Evolutionary conservation across 352 stramenopile genomes (phyloP).

Genomic region (Pythium oligandrum): DNA sequence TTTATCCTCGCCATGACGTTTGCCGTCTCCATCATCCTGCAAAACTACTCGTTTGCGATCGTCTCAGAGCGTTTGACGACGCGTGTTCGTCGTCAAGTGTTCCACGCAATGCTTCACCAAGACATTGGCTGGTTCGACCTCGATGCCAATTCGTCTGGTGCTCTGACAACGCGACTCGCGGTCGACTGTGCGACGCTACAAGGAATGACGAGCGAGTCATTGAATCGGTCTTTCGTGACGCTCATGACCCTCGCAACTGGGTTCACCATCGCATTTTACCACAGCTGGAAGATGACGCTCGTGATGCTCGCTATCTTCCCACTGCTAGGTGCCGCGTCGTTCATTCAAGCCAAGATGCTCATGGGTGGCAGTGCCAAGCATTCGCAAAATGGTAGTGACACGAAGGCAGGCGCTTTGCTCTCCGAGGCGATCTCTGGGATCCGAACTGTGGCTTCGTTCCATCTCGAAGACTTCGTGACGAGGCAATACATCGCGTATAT

Average conservation of each 20-base stretch:
- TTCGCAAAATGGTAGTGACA: constrained; percentile 37
- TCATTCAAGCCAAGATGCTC: constrained; percentile 36
- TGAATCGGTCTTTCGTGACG: constrained; percentile 54
- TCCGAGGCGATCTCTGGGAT: constrained; percentile 44
- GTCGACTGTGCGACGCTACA: constrained; percentile 76
- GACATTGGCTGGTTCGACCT: constrained; percentile 77
- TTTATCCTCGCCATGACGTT: constrained; percentile 34
- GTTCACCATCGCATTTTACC: constrained; percentile 43
- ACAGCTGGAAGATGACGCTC: constrained; percentile 62
- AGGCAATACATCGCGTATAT: constrained; percentile 24
- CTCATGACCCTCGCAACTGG: constrained; percentile 46
- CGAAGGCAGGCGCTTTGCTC: constrained; percentile 28
- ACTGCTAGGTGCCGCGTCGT: constrained; percentile 28
- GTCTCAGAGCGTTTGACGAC: constrained; percentile 40
- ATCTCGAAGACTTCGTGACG: constrained; percentile 28
- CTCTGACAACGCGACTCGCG: constrained; percentile 54
- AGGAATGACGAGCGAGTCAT: constrained; percentile 59
- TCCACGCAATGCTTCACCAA: constrained; percentile 56
- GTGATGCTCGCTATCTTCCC: constrained; percentile 25
- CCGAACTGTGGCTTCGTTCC: constrained; percentile 49
- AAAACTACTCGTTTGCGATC: constrained; percentile 53
- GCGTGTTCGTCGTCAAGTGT: constrained; percentile 38
- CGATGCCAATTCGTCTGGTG: constrained; percentile 56
- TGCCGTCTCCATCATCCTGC: constrained; percentile 29
- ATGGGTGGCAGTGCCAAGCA: constrained; percentile 28